Evolutionary conservation across 2,329 filamentous ascomycete species (phyloP).

Genomic region (Cladosporium sp.): DNA sequence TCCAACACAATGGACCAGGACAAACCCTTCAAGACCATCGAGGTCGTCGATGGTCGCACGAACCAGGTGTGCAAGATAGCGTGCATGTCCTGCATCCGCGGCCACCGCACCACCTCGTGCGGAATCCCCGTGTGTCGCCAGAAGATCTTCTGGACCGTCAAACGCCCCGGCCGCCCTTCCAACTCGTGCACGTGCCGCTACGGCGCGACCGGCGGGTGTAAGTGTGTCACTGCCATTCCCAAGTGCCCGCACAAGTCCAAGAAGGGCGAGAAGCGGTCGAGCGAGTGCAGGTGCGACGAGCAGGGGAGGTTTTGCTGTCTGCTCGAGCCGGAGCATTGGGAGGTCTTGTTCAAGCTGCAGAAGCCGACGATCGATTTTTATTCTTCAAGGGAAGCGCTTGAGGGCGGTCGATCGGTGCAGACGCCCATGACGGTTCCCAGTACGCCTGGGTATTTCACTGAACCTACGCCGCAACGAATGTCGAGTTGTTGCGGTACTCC

Average conservation of each 20-base stretch:
- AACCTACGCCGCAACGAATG: conserved; percentile 1
- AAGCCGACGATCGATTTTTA: conserved; percentile 30
- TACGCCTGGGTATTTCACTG: conserved; percentile 2
- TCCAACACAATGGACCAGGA: conserved; percentile 23
- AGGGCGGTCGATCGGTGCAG: conserved; percentile 17
- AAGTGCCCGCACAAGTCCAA: conserved; percentile 32
- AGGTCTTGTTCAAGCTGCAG: conserved; percentile 23
- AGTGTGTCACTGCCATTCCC: conserved; percentile 30
- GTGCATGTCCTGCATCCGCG: conserved; percentile 34
- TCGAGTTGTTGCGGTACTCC: conserved; percentile 11
- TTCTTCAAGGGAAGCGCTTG: conserved; percentile 24
- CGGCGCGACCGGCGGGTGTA: conserved; percentile 29
- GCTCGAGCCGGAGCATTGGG: conserved; percentile 30
- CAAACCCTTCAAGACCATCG: conserved; percentile 34
- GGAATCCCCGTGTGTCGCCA: conserved; percentile 32
- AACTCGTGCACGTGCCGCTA: conserved; percentile 33
- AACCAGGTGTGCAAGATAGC: conserved; percentile 31
- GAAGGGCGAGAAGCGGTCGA: conserved; percentile 32
- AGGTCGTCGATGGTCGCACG: conserved; percentile 30
- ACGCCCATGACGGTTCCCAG: conserved; percentile 11
- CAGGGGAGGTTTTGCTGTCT: conserved; percentile 32
- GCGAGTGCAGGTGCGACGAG: conserved; percentile 32
- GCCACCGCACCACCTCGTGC: conserved; percentile 32
- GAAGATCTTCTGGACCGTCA: conserved; percentile 34
- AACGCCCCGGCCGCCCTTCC: conserved; percentile 31